Evolutionary conservation across 352 stramenopile species (phyloP), one percentile per base, ranked within the genome.

Genomic region (Phytophthora megakarya): DNA sequence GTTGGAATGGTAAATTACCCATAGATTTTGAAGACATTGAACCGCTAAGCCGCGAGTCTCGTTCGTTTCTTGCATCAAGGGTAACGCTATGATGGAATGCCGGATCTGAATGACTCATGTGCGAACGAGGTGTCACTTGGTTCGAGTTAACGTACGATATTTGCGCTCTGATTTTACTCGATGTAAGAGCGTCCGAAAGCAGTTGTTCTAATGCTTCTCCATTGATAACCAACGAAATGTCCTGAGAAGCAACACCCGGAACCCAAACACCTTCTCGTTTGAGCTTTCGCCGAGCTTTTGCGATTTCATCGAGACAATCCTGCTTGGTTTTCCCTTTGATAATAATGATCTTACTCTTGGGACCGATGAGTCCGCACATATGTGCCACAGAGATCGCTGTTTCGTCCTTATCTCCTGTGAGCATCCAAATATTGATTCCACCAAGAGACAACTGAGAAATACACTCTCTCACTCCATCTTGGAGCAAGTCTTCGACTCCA

Each of bases 381-480:
- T 98, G 97, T 5, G 89, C 97, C 19, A 99, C 99, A 13, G 99
- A 99, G 51, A 99, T 98, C 2, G 98, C 98, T 3, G 97, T 99
- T 71, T 99, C 98, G 45, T 98, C 88, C 70, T 99, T 99, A 67
- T 99, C 97, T 13, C 98, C 98, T 16, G 98, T 99, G 7, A 99
- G 86, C 70, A 99, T 98, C 97, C 97, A 99, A 21, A 99, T 90
- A 62, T 99, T 99, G 38, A 99, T 98, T 0, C 97, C 97, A 32
- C 97, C 98, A 16, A 97, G 90, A 12, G 78, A 91, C 5, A 99
- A 78, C 16, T 96, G 96, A 6, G 96, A 78, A 68, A 99, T 98
- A 28, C 95, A 98, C 54, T 99, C 92, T 33, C 90, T 86, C 1
- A 99, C 97, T 13, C 96, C 95, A 37, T 98, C 91, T 74, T 99